A percentile compares a stretch with the other conserved stretches of the same genome.
phyloP scores from a whole-genome alignment of 306 rosid genomes.

The Cucumis hystrix region DNA sequence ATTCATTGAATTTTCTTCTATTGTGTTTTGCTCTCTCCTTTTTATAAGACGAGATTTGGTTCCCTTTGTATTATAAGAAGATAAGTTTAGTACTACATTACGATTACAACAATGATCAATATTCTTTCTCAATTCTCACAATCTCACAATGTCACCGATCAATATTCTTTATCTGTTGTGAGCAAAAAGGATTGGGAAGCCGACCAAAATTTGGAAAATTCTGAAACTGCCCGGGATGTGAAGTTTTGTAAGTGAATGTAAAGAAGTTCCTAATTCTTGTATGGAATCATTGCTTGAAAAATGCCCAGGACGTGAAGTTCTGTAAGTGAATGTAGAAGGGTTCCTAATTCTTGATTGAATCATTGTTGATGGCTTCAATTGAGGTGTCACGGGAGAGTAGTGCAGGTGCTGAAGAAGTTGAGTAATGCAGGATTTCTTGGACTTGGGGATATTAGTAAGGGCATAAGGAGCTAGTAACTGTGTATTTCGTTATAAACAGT shows the following conservation, averaged over 20 bases:
- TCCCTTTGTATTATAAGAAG: not conserved
- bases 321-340: too few relatives aligned
- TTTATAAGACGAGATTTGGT: not conserved
- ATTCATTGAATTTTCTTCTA: not conserved
- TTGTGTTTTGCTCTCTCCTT: not conserved
- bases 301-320: too few relatives aligned
- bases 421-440: slow-evolving; percentile 67
- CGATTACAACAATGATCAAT: too few relatives aligned
- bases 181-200: slow-evolving; percentile 1
- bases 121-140: not conserved
- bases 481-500: too few relatives aligned
- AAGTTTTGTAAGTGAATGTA: too few relatives aligned
- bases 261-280: too few relatives aligned
- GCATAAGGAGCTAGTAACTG: too few relatives aligned
- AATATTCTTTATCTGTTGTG: not conserved
- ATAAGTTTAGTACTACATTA: too few relatives aligned
- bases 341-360: too few relatives aligned
- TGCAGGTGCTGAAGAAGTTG: slow-evolving; percentile 39
- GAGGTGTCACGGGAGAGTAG: too few relatives aligned
- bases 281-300: too few relatives aligned
- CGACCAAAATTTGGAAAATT: slow-evolving; percentile 4
- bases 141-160: slow-evolving; percentile 11
- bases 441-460: not conserved
- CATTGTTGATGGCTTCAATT: slow-evolving; percentile 8
- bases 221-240: not conserved